Evolutionary conservation across 2,329 filamentous ascomycete genomes (phyloP), one percentile per base, ranked within the genome.

Genomic region (Neospermospora avenae): DNA sequence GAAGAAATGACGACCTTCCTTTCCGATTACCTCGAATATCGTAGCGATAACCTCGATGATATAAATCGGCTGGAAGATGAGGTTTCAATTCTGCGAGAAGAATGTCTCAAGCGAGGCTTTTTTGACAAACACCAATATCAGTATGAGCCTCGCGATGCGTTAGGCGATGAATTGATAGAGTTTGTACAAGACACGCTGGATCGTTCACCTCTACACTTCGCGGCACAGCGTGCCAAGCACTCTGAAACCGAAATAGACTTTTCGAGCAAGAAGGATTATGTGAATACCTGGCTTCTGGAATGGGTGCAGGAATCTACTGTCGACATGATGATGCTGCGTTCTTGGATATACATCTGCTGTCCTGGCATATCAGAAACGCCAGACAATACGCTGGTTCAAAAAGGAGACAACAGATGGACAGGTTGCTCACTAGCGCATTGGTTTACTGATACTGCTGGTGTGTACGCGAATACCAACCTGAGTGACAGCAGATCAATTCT

Each of bases 231-330:
- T 18, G 25, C 49, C 8, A 51, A 57, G 7, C 31, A 41, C 18
- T 8, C 55, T n/a, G 41, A 58, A 16, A 31, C 52, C 3, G 39
- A 64, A 11, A 65, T 57, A 34, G 57, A 44, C 8, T 18, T 20
- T 31, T 18, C 46, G n/a, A 59, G 65, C 55, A 69, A 67, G 52
- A 56, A 45, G 44, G 58, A 64, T 6, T 68, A 61, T 59, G 59
- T 68, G 8, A 69, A 69, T 25, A 62, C 49, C 25, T 69, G 66
- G 66, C 20, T 69, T 1, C 28, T 68, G n/a, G 18, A 65, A 22
- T 65, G 55, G 62, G 53, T 67, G 14, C 61, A 67, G 44, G 64
- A 67, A 24, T 68, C 66, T 6, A 20, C 61, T 13, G 49, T 67
- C 37, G 64, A 68, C 16, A 55, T 46, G 16, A 51, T 61, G 24